Base-by-base conservation (phyloP, 371 early-diverging fungal species). In the Phascolomyces articulosus region DNA sequence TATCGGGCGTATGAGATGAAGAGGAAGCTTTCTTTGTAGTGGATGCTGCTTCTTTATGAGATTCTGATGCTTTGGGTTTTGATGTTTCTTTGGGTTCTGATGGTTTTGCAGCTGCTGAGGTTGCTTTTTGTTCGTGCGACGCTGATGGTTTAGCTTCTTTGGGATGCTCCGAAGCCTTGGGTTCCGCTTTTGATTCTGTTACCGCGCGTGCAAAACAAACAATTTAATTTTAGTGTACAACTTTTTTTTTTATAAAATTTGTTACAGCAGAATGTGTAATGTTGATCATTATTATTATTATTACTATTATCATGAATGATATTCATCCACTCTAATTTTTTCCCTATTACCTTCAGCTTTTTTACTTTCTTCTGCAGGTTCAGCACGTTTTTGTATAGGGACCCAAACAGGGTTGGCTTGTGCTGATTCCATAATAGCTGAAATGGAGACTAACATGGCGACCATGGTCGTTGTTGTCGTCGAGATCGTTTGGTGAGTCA, bases 131-230 rank as follows among this genome's bases (percentile, higher is more conserved):
- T 8, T 31, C 20, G 49, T 8, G 47, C 41, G 49, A 9, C 10
- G 10, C 47, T 44, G 49, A 9, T 18, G 10, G 27, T 44, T 63
- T 27, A 55, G 44, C 7, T 16, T 28, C 24, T 55, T 41, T 27
- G 1, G 40, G n/a, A 8, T 55, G 27, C 20, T 40, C 40, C n/a
- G 57, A 34, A 20, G 56, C 21, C n/a, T 40, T 60, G 16, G 61
- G 51, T 60, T 48, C 51, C 23, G 48, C 51, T 34, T 60, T 49
- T 48, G 60, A n/a, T 47, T 48, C 60, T 60, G 49, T 51, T 20
- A 40, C 24, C 3, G 6, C 13, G 4, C 44, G n/a, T n/a, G 34
- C 34, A 34, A 44, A n/a, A 13, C 8, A 44, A 13, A 3, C 8
- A 23, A 40, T 57, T 57, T 34, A 34, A 34, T 34, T 34, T 34